Evolutionary conservation across 371 early-diverging fungal genomes (phyloP).

Genomic region (Apophysomyces sp.): DNA sequence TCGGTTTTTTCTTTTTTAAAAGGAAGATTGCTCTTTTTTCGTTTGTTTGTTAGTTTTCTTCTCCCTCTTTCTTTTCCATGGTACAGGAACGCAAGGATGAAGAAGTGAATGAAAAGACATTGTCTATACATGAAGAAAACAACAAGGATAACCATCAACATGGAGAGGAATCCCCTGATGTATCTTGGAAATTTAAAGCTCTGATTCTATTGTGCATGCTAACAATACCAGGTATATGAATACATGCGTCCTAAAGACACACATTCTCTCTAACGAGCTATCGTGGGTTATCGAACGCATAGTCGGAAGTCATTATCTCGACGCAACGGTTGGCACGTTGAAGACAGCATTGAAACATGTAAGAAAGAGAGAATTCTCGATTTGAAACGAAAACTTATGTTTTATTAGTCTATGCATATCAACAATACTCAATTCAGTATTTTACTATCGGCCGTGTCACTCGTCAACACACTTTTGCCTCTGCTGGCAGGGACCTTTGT

Average conservation of each 20-base stretch:
- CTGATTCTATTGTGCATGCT: slow-evolving; percentile 23
- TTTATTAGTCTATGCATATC: slow-evolving; percentile 43
- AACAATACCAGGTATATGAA: slow-evolving; percentile 10
- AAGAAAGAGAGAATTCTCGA: slow-evolving; percentile 10
- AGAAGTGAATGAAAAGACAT: neutral
- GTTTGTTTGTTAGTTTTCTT: neutral
- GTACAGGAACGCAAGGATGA: neutral
- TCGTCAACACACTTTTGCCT: slow-evolving; percentile 72
- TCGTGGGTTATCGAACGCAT: neutral
- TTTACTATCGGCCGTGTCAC: slow-evolving; percentile 66
- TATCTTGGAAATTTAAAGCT: slow-evolving; percentile 12
- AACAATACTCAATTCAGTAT: slow-evolving; percentile 73
- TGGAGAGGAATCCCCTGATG: neutral
- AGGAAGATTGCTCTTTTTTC: too few relatives aligned
- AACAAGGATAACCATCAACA: neutral
- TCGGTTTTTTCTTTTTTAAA: too few relatives aligned
- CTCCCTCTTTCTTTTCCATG: neutral
- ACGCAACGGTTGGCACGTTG: slow-evolving; percentile 42
- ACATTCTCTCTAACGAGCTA: neutral
- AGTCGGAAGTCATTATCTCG: slow-evolving; percentile 44
- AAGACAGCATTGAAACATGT: slow-evolving; percentile 39
- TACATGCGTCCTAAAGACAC: neutral
- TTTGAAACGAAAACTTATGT: neutral
- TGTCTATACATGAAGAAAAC: neutral
- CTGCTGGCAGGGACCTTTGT: slow-evolving; percentile 64